Percentiles rank a stretch among this genome's conserved stretches.
Conservation (phyloP, 1,284 basidiomycete genomes). For the Neolentinus lepideus region DNA sequence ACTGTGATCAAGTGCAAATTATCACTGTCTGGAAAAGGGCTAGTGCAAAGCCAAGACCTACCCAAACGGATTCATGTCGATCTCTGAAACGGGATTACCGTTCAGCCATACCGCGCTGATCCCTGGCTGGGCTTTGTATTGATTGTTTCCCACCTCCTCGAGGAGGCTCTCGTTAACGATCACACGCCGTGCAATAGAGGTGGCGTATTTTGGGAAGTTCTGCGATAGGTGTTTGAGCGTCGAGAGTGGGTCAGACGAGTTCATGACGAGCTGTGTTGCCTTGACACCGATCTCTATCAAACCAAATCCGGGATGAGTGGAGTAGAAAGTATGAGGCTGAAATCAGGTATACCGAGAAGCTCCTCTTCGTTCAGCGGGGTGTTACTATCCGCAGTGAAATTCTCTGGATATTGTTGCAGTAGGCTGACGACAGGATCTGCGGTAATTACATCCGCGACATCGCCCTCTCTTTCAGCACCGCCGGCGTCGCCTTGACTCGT, state of each 20-base stretch:
- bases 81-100: constrained; percentile 53
- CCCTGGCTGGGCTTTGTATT: constrained; percentile 45
- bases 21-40: constrained; percentile 1
- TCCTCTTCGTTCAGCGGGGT: constrained; percentile 62
- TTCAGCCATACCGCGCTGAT: constrained; percentile 71
- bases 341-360: constrained; percentile 36
- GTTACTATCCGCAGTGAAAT: constrained; percentile 40
- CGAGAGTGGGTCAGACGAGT: constrained; percentile 48
- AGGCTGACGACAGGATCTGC: constrained; percentile 41
- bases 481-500: constrained; percentile 15
- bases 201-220: constrained; percentile 83
- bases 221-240: constrained; percentile 72
- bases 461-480: constrained; percentile 15
- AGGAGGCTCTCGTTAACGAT: constrained; percentile 41
- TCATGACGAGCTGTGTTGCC: constrained; percentile 65
- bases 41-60: constrained; percentile 18
- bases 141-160: constrained; percentile 53
- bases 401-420: constrained; percentile 49
- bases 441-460: not conserved
- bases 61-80: constrained; percentile 69
- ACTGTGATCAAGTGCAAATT: constrained; percentile 23
- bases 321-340: not conserved
- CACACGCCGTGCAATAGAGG: constrained; percentile 64
- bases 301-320: constrained; percentile 1
- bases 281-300: constrained; percentile 62